Percentiles rank a stretch among this genome's conserved stretches.
Conservation (phyloP, 2,329 filamentous ascomycete species). For the Pseudocercospora fuligena region DNA sequence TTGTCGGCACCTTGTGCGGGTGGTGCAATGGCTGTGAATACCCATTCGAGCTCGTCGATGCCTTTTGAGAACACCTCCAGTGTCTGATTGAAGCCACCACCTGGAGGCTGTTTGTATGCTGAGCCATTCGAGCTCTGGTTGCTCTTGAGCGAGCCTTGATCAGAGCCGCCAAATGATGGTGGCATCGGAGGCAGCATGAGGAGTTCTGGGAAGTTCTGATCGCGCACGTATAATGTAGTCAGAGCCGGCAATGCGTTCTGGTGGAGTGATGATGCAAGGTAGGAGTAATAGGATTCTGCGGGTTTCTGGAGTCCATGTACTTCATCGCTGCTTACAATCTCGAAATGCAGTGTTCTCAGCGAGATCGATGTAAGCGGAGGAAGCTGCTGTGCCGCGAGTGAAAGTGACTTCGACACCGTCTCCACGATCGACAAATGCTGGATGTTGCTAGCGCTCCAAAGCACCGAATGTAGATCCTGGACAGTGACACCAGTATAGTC, state of each 20-base stretch:
- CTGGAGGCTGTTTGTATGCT: constrained; percentile 18
- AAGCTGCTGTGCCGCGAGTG: constrained; percentile 54
- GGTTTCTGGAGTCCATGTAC: constrained; percentile 63
- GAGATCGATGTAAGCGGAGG: constrained; percentile 71
- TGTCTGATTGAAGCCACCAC: constrained; percentile 55
- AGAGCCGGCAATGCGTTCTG: constrained; percentile 75
- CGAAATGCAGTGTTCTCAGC: constrained; percentile 77
- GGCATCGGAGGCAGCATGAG: constrained; percentile 73
- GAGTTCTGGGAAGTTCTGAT: constrained; percentile 79
- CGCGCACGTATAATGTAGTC: constrained; percentile 80
- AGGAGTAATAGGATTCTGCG: constrained; percentile 74
- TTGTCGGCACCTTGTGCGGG: constrained; percentile 44
- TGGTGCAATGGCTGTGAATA: constrained; percentile 65
- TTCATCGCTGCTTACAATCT: constrained; percentile 70
- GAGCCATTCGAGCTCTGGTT: constrained; percentile 35
- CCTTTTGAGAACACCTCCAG: constrained; percentile 70
- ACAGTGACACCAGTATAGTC: constrained; percentile 72
- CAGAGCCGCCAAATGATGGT: constrained; percentile 51
- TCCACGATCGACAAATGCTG: constrained; percentile 63
- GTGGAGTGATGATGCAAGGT: constrained; percentile 82
- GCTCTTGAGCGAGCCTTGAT: constrained; percentile 29
- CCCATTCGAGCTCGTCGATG: constrained; percentile 70
- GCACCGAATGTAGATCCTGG: constrained; percentile 63
- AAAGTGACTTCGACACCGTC: constrained; percentile 62
- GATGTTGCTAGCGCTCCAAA: constrained; percentile 63